These are phyloP conservation scores for Aspergillus arachidicola DNA, from an alignment of 2,329 filamentous ascomycete species.

Conservation along the genomic window DNA sequence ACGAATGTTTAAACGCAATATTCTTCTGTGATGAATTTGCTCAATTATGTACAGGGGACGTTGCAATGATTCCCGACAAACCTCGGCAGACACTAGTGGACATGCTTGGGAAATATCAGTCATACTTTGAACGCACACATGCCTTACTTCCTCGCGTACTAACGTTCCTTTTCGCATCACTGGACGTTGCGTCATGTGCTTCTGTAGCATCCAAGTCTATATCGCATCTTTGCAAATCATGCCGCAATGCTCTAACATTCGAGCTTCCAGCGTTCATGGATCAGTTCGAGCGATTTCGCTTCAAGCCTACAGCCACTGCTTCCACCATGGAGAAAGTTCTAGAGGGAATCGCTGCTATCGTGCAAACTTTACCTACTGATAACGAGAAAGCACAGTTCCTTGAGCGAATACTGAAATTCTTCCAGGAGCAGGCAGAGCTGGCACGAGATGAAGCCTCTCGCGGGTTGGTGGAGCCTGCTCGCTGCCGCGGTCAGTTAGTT, in stretches of 20 bases:
- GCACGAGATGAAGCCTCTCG: slow-evolving; percentile 34
- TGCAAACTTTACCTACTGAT: slow-evolving; percentile 44
- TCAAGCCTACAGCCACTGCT: slow-evolving; percentile 38
- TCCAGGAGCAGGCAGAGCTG: slow-evolving; percentile 38
- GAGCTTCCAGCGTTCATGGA: slow-evolving; percentile 48
- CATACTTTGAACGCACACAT: slow-evolving; percentile 48
- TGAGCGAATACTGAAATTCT: slow-evolving; percentile 40
- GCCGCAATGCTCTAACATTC: slow-evolving; percentile 41
- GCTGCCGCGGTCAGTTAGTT: slow-evolving; percentile 36
- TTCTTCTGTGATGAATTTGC: slow-evolving; percentile 43
- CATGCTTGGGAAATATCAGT: slow-evolving; percentile 47
- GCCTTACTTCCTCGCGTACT: slow-evolving; percentile 43
- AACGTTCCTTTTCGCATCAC: slow-evolving; percentile 49
- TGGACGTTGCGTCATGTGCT: slow-evolving; percentile 45
- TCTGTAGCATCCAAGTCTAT: slow-evolving; percentile 48
- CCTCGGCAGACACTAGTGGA: slow-evolving; percentile 46
- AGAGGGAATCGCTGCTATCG: slow-evolving; percentile 48
- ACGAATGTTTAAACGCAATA: slow-evolving; percentile 43
- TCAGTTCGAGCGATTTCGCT: slow-evolving; percentile 43
- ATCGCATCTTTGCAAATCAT: slow-evolving; percentile 47
- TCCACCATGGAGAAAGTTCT: slow-evolving; percentile 46
- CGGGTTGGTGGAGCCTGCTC: slow-evolving; percentile 37
- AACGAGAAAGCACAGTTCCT: slow-evolving; percentile 43
- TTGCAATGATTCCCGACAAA: slow-evolving; percentile 37
- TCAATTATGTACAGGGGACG: slow-evolving; percentile 34